A percentile compares a stretch with the other conserved stretches of the same genome.
Evolutionary conservation across 768 basidiomycete genomes (phyloP).

Genomic region (Terana coerulea): DNA sequence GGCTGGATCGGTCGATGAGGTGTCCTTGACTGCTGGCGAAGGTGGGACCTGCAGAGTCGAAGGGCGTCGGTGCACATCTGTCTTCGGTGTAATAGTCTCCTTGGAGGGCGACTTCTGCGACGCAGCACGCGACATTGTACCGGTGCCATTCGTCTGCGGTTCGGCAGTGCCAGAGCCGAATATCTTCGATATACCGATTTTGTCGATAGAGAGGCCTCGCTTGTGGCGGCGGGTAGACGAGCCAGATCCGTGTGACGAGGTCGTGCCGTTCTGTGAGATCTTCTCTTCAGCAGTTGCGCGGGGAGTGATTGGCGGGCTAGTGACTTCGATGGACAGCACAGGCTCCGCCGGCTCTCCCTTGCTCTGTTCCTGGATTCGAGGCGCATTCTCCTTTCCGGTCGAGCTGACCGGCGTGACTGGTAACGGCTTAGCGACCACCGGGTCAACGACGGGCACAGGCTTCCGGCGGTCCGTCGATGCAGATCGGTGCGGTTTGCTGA

Average conservation of each 20-base stretch:
- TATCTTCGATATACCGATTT: conserved; percentile 74
- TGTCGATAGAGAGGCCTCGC: conserved; percentile 74
- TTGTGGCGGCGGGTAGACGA: conserved; percentile 49
- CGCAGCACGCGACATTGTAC: conserved; percentile 34
- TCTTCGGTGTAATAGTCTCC: conserved; percentile 23
- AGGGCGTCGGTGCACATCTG: conserved; percentile 23
- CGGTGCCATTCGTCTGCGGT: conserved; percentile 26
- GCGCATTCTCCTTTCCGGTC: conserved; percentile 9
- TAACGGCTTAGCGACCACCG: conserved; percentile 26
- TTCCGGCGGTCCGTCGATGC: conserved; percentile 3
- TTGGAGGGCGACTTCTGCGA: conserved; percentile 32
- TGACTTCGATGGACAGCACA: conserved; percentile 30
- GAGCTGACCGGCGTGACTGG: conserved; percentile 24
- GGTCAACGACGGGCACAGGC: conserved; percentile 15
- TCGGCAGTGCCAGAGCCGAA: conserved; percentile 42
- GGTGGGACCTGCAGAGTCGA: conserved; percentile 29
- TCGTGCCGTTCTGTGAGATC: conserved; percentile 17
- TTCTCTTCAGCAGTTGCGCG: conserved; percentile 18
- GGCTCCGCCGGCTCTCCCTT: conserved; percentile 21
- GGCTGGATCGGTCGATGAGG: conserved; percentile 18
- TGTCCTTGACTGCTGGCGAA: conserved; percentile 14
- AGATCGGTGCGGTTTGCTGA: conserved; percentile 1
- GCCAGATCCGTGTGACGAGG: conserved; percentile 26
- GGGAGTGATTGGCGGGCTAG: conserved; percentile 27
- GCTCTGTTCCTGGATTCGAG: conserved; percentile 8